phyloP scores from a whole-genome alignment of 148 eudicot species.

The Nepenthes mirabilis region DNA sequence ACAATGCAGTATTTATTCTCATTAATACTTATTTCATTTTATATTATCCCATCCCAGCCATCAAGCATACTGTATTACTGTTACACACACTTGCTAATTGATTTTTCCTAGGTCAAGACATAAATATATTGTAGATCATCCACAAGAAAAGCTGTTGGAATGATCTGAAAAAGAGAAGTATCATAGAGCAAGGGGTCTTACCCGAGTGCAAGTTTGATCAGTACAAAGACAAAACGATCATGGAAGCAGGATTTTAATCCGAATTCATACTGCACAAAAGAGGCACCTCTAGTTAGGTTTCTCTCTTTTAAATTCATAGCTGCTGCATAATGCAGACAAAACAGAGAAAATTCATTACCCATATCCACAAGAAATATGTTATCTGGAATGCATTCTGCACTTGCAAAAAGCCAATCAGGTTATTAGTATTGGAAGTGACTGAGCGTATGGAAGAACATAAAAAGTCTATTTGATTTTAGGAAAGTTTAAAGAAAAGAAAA shows the following conservation, averaged over 20 bases:
- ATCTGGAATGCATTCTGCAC: slow-evolving; percentile 90
- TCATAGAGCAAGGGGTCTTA: slow-evolving; percentile 11
- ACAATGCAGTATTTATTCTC: too few relatives aligned
- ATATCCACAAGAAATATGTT: slow-evolving; percentile 81
- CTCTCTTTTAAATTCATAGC: background rate
- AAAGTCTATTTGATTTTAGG: too few relatives aligned
- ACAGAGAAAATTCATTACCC: slow-evolving; percentile 33
- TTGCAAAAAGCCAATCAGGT: slow-evolving; percentile 7
- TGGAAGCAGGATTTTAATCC: slow-evolving; percentile 61
- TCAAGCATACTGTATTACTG: too few relatives aligned
- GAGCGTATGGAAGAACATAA: too few relatives aligned
- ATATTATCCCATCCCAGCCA: too few relatives aligned
- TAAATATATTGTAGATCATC: too few relatives aligned
- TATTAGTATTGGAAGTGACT: background rate
- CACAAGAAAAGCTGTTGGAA: too few relatives aligned
- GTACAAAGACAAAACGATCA: slow-evolving; percentile 16
- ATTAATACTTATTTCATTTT: too few relatives aligned
- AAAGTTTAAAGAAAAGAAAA: too few relatives aligned
- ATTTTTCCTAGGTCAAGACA: background rate
- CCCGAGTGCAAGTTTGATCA: slow-evolving; percentile 50
- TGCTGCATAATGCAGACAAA: background rate
- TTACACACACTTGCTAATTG: too few relatives aligned
- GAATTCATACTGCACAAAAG: slow-evolving; percentile 48
- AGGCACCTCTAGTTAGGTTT: background rate
- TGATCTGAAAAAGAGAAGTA: too few relatives aligned